phyloP scores from a whole-genome alignment of 129 eudicot species.

The Mikania micrantha region DNA sequence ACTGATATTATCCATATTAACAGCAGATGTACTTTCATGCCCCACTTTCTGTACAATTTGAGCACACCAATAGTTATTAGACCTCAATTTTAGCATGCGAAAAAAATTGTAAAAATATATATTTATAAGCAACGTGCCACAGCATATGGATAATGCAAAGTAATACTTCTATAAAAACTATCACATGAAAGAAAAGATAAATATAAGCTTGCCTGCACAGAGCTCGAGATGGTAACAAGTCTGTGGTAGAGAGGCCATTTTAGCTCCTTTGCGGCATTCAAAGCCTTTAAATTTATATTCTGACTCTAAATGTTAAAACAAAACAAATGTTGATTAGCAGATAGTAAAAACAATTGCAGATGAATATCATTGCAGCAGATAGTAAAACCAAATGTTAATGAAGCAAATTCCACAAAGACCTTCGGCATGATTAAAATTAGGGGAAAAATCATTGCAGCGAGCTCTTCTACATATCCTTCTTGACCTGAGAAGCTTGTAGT shows the following conservation, averaged over 20 bases:
- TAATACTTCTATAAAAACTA: neutral
- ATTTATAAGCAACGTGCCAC: neutral
- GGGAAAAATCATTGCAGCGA: conserved; percentile 62
- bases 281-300: conserved; percentile 56
- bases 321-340: conserved; percentile 13
- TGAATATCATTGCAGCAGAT: conserved; percentile 4
- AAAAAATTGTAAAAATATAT: neutral
- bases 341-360: neutral
- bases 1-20: conserved; percentile 55
- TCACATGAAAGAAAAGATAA: neutral
- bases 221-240: conserved; percentile 25
- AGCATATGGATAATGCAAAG: neutral
- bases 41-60: conserved; percentile 45
- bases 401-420: conserved; percentile 29
- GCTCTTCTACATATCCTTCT: conserved; percentile 36
- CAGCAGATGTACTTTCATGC: conserved; percentile 22
- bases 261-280: conserved; percentile 51
- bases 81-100: neutral
- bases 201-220: conserved; percentile 46
- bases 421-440: conserved; percentile 56
- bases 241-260: conserved; percentile 64
- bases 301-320: conserved; percentile 38
- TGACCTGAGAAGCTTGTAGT: conserved; percentile 30
- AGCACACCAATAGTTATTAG: too few relatives aligned
- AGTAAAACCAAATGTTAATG: too few relatives aligned